phyloP scores from a whole-genome alignment of 2,329 filamentous ascomycete genomes.

The Parasarocladium wereldwijsianum region DNA sequence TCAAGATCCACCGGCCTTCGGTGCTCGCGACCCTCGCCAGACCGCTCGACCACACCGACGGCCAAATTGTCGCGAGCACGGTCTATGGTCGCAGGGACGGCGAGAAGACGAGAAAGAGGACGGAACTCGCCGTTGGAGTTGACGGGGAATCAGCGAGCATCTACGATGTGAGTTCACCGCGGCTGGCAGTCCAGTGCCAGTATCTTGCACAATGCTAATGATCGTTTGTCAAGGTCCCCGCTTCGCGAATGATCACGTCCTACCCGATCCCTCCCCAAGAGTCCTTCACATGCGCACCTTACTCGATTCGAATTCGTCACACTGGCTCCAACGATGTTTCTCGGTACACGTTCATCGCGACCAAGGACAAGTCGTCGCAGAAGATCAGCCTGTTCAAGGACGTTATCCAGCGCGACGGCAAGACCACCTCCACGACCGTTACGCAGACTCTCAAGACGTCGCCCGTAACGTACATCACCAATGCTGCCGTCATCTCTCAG shows the following conservation, averaged over 20 bases:
- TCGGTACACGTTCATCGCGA: conserved; percentile 48
- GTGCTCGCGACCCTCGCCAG: conserved; percentile 44
- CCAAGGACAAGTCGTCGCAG: conserved; percentile 28
- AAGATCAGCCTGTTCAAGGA: conserved; percentile 48
- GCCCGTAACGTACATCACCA: conserved; percentile 19
- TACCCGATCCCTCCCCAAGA: conserved; percentile 53
- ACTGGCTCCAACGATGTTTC: conserved; percentile 31
- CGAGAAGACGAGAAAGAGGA: conserved; percentile 45
- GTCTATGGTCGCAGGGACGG: conserved; percentile 44
- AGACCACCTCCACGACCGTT: conserved; percentile 34
- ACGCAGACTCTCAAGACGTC: conserved; percentile 26
- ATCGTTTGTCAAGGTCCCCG: conserved; percentile 35
- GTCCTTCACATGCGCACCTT: conserved; percentile 45
- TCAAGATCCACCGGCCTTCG: conserved; percentile 50
- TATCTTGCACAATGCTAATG: conserved; percentile 4
- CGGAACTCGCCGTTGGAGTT: conserved; percentile 47
- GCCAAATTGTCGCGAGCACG: conserved; percentile 41
- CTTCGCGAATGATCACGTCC: conserved; percentile 47
- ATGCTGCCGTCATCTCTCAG: conserved; percentile 13
- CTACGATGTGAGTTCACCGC: conserved; percentile 40
- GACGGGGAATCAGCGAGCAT: conserved; percentile 52
- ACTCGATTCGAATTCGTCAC: conserved; percentile 39
- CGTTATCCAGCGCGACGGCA: conserved; percentile 32
- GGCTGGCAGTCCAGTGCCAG: conserved; percentile 3
- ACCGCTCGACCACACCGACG: conserved; percentile 36